Conservation (phyloP, 129 eudicot species). For the Flaveria brownii region DNA sequence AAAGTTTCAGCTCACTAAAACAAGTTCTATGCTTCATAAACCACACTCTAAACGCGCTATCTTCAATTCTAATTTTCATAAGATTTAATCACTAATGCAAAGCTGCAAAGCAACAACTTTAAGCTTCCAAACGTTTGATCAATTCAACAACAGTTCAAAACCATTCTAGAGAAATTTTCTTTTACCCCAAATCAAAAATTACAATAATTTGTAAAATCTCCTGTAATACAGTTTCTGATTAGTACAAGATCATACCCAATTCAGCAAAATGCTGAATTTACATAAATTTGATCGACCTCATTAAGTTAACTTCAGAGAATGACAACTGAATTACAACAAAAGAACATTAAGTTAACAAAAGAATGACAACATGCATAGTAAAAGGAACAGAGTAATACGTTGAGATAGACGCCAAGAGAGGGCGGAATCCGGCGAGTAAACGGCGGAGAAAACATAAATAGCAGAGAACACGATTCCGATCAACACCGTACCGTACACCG, state of each 20-base stretch:
- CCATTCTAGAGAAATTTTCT: not conserved
- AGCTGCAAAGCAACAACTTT: not conserved
- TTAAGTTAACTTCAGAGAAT: not conserved
- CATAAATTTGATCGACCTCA: not conserved
- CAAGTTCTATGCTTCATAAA: too few species aligned
- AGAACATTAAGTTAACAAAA: not conserved
- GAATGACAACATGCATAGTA: slow-evolving; percentile 6
- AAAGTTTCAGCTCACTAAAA: not conserved
- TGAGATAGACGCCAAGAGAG: slow-evolving; percentile 45
- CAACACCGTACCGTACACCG: slow-evolving; percentile 77
- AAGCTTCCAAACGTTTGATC: not conserved
- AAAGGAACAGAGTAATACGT: slow-evolving; percentile 20
- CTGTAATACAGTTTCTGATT: not conserved
- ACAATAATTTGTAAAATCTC: not conserved
- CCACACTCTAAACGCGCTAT: too few species aligned
- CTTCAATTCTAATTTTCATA: too few species aligned
- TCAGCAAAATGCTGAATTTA: slow-evolving; percentile 21
- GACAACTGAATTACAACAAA: slow-evolving; percentile 12
- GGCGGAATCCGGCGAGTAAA: slow-evolving; percentile 54
- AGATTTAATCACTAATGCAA: not conserved
- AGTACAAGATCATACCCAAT: not conserved
- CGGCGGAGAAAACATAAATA: slow-evolving; percentile 78
- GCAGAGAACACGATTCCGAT: slow-evolving; percentile 72
- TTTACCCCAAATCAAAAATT: not conserved
- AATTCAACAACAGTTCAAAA: not conserved